Percentiles rank a stretch among this genome's conserved stretches.
phyloP scores from a whole-genome alignment of 1,139 yeast genomes.

The Saccharomyces hybrid region DNA sequence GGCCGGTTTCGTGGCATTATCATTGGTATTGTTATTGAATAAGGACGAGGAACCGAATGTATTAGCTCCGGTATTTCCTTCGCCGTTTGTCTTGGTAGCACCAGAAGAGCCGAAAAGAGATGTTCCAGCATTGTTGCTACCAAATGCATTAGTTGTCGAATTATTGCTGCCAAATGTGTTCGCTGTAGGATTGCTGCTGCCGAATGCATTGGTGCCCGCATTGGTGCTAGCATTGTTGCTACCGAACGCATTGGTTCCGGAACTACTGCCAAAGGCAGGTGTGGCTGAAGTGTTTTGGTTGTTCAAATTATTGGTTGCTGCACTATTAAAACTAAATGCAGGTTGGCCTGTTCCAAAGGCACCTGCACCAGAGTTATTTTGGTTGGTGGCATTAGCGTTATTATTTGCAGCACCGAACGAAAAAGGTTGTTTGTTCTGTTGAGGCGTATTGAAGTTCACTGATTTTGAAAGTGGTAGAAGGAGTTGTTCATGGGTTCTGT shows the following conservation, averaged over 20 bases:
- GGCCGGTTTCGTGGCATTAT: conserved; percentile 15
- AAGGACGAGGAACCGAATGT: not conserved
- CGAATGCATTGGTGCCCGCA: not conserved
- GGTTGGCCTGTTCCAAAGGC: conserved; percentile 1
- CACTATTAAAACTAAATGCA: not conserved
- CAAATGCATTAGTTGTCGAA: conserved; percentile 8
- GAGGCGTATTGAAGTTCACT: not conserved
- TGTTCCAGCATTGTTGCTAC: conserved; percentile 3
- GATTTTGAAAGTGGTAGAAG: not conserved
- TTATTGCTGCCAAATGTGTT: conserved; percentile 12
- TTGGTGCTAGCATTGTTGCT: conserved; percentile 1
- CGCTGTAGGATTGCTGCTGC: conserved; percentile 5
- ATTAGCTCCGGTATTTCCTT: not conserved
- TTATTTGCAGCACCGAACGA: conserved; percentile 1
- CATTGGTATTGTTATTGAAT: not conserved
- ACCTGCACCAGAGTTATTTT: not conserved
- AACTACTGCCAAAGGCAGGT: not conserved
- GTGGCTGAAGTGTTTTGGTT: not conserved
- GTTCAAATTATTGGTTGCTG: not conserved
- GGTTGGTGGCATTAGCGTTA: not conserved
- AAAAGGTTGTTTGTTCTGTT: conserved; percentile 2
- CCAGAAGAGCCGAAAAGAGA: conserved; percentile 1
- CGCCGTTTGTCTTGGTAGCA: not conserved
- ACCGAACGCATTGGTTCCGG: conserved; percentile 1
- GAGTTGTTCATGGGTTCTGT: not conserved